Evolutionary conservation across 257 asterid species (phyloP), one percentile per base, ranked within the genome.

Genomic region (Sherardia arvensis): DNA sequence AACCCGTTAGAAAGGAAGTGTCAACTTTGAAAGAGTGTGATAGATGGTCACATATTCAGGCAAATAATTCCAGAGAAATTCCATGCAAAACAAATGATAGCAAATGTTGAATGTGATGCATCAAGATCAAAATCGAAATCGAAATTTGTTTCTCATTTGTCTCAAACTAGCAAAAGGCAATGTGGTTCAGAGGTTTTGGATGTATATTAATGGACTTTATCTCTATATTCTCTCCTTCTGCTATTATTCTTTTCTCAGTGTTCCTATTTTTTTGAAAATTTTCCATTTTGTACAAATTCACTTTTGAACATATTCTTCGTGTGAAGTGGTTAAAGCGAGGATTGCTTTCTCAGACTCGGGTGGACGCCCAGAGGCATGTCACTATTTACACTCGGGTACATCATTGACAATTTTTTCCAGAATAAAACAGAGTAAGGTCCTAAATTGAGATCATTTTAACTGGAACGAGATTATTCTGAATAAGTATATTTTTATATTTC

Each of bases 111-210:
- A 15, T 17, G 51, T 17, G 51, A 14, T 43, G 7, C 51, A 43
- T 43, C 51, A 43, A 43, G 17, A 40, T 15, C 43, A 34, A 34
- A 34, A 3, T 34, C 43, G 12, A 34, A 43, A 43, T 43, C 49
- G 49, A 43, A 43, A 43, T 75, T 26, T 21, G 34, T 40, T 36
- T 29, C 72, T 71, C 75, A 29, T 43, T 64, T 74, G 78, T 71
- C 75, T 27, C 62, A 4, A 43, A 17, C n/a, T 73, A 61, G 18
- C 62, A 68, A 66, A 78, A 71, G 70, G 69, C 65, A 8, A 34
- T 22, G 47, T 53, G 20, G 27, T 3, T 22, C 8, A 23, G 17
- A 18, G 4, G 38, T 18, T 43, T 49, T 54, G 69, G 73, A 61
- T 17, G 51, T 7, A 43, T 15, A 8, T 43, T 43, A 14, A 43